These are phyloP conservation scores for Saccharomycopsis sp. DNA, from an alignment of 805 yeast genomes.

Conservation along the genomic window DNA sequence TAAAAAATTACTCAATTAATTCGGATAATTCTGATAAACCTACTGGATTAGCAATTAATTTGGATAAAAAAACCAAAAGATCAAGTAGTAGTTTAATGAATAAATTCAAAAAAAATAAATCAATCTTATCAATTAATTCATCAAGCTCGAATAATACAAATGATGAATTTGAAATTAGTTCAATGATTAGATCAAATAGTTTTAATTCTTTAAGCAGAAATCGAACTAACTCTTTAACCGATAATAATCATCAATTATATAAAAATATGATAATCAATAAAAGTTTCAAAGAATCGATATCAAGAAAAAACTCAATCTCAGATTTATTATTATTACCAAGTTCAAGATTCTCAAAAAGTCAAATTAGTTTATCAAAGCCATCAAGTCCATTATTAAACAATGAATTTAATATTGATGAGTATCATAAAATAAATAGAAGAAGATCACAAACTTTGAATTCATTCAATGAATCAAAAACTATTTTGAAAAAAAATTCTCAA, in stretches of 20 bases:
- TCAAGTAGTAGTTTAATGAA: too few relatives aligned
- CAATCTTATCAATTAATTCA: too few relatives aligned
- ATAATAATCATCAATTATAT: background rate
- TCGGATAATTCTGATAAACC: too few relatives aligned
- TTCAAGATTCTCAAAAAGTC: constrained; percentile 5
- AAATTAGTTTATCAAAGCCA: constrained; percentile 9
- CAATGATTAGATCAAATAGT: background rate
- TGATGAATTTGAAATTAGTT: background rate
- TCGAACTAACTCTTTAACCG: background rate
- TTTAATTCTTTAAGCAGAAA: background rate
- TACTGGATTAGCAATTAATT: too few relatives aligned
- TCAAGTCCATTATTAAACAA: background rate
- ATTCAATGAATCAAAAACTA: background rate
- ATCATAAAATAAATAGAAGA: constrained; percentile 1
- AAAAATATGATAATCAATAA: background rate
- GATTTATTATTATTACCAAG: too few relatives aligned
- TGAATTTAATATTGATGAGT: background rate
- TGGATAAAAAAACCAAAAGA: too few relatives aligned
- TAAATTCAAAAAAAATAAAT: too few relatives aligned
- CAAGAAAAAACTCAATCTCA: background rate
- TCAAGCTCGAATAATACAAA: too few relatives aligned
- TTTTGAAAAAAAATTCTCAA: background rate
- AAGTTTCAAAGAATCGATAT: background rate
- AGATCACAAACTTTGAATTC: constrained; percentile 15
- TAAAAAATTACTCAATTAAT: too few relatives aligned